Percentiles rank a stretch among this genome's conserved stretches.
Evolutionary conservation across 2,329 filamentous ascomycete genomes (phyloP).

Genomic region (Apiospora saccharicola): DNA sequence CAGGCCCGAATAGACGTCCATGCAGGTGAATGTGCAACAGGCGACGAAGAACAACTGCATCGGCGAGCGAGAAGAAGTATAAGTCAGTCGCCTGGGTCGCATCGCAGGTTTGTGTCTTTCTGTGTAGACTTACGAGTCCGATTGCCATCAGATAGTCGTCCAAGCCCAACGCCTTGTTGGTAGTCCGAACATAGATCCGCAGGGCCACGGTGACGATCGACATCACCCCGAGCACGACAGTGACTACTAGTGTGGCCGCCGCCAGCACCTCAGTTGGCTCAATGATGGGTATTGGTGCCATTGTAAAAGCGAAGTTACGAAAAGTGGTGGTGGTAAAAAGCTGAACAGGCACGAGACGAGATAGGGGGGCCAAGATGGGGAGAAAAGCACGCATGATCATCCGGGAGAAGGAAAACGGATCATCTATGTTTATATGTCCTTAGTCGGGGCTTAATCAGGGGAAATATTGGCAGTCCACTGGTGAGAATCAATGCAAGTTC

Average conservation of each 20-base stretch:
- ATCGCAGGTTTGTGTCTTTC: not conserved
- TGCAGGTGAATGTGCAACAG: slow-evolving; percentile 23
- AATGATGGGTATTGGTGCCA: not conserved
- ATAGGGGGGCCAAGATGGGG: too few relatives aligned
- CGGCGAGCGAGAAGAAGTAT: too few relatives aligned
- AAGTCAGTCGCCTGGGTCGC: not conserved
- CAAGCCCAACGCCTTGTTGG: slow-evolving; percentile 10
- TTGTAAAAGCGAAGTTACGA: not conserved
- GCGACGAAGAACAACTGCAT: slow-evolving; percentile 25
- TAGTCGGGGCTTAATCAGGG: not conserved
- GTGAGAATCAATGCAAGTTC: not conserved
- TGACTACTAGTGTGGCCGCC: not conserved
- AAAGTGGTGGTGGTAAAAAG: not conserved
- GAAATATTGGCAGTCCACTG: too few relatives aligned
- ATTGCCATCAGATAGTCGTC: slow-evolving; percentile 22
- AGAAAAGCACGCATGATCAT: not conserved
- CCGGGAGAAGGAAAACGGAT: not conserved
- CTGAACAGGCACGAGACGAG: not conserved
- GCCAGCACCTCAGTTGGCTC: not conserved
- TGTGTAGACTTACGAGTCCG: not conserved
- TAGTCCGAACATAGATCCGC: not conserved
- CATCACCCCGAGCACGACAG: not conserved
- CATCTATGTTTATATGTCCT: not conserved
- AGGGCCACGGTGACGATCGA: not conserved
- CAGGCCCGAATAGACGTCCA: slow-evolving; percentile 29